Conservation (phyloP, 495 filamentous ascomycete species). For the Cairneyella variabilis region DNA sequence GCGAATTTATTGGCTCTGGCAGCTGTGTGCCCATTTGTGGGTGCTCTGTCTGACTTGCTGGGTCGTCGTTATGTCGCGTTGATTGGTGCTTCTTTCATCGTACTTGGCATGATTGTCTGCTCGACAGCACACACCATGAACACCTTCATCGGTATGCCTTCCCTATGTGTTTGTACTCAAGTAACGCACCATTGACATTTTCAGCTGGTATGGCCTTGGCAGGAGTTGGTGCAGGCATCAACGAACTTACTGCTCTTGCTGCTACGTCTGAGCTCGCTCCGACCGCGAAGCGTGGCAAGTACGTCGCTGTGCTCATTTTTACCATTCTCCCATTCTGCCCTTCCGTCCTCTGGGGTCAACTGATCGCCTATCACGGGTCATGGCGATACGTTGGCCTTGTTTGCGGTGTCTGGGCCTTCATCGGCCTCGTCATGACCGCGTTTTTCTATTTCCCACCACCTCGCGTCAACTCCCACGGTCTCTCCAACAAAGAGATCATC, state of each 20-base stretch:
- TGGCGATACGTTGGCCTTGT: slow-evolving; percentile 67
- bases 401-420: slow-evolving; percentile 54
- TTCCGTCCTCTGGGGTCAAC: slow-evolving; percentile 63
- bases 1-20: slow-evolving; percentile 65
- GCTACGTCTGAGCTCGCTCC: slow-evolving; percentile 67
- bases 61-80: slow-evolving; percentile 67
- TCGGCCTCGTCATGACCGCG: slow-evolving; percentile 56
- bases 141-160: slow-evolving; percentile 58
- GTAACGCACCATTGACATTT: slow-evolving; percentile 16
- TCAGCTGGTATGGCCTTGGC: slow-evolving; percentile 57
- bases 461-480: slow-evolving; percentile 47
- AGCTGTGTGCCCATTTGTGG: slow-evolving; percentile 69
- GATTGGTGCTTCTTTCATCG: slow-evolving; percentile 51
- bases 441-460: slow-evolving; percentile 66
- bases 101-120: slow-evolving; percentile 63
- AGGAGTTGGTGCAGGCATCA: slow-evolving; percentile 59
- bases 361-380: slow-evolving; percentile 52
- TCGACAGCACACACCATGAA: slow-evolving; percentile 64
- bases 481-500: slow-evolving; percentile 47
- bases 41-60: slow-evolving; percentile 64
- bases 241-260: slow-evolving; percentile 61
- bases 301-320: slow-evolving; percentile 62
- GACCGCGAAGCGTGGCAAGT: slow-evolving; percentile 60
- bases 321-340: slow-evolving; percentile 67
- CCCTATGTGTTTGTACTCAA: too few species aligned